Conservation (phyloP, 1,284 basidiomycete genomes). For the Pascua sp. region DNA sequence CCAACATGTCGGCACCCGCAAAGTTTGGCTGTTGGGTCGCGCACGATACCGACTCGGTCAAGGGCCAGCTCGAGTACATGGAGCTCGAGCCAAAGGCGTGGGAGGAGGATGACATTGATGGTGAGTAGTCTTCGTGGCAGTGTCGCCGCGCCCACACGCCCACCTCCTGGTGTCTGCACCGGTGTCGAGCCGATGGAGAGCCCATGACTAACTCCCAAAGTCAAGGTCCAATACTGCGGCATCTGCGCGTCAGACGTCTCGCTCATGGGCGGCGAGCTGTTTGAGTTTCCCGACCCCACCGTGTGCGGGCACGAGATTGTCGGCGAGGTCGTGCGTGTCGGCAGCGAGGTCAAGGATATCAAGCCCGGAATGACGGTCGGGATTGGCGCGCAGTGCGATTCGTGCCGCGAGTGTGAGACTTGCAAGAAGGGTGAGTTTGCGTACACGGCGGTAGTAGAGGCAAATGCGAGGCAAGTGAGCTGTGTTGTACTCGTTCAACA, state of each 20-base stretch:
- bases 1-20: slow-evolving; percentile 6
- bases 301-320: slow-evolving; percentile 34
- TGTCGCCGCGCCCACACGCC: too few species aligned
- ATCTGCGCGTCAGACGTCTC: slow-evolving; percentile 17
- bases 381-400: slow-evolving; percentile 54
- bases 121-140: slow-evolving; percentile 19
- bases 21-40: slow-evolving; percentile 44
- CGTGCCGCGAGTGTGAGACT: slow-evolving; percentile 47
- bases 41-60: slow-evolving; percentile 23
- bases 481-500: too few species aligned
- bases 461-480: too few species aligned
- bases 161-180: too few species aligned
- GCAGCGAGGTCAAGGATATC: slow-evolving; percentile 22
- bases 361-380: slow-evolving; percentile 52
- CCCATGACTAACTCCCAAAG: slow-evolving; percentile 1
- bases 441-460: too few species aligned
- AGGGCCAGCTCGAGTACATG: slow-evolving; percentile 45
- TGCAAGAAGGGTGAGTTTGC: slow-evolving; percentile 50
- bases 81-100: slow-evolving; percentile 46
- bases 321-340: slow-evolving; percentile 28
- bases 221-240: slow-evolving; percentile 18
- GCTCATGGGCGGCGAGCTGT: slow-evolving; percentile 19
- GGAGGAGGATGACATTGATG: slow-evolving; percentile 49
- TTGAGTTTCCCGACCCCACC: neutral
- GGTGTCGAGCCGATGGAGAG: neutral